Evolutionary conservation across 805 yeast genomes (phyloP), one percentile per base, ranked within the genome.

Genomic region (Saccharomycopsis amapae): DNA sequence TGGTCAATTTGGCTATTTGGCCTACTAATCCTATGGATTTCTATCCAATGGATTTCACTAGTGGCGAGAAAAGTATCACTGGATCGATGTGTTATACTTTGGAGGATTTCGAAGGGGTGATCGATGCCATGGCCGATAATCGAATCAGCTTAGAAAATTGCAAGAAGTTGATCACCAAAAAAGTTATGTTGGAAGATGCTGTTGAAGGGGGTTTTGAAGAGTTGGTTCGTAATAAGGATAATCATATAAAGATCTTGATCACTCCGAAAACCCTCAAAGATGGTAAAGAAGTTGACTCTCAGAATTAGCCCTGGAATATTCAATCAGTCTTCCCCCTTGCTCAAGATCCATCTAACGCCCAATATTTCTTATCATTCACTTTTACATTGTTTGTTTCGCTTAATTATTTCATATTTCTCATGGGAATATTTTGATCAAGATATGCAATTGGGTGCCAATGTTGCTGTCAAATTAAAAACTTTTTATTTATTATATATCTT

Each of bases 1-100:
- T 74, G 9, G 65, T 71, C 39, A 71, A 71, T 51, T 70, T 71
- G 46, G 76, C 76, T 7, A 68, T 71, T 32, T 71, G 76, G 75
- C 71, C 73, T n/a, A 66, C 66, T 45, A 65, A 67, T 40, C 62
- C 67, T 1, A 68, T 71, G 31, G 64, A 64, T 4, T 67, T 65
- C 50, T 67, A 61, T 37, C 73, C 73, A 15, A 71, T 71, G 76
- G 68, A 67, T 45, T 52, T 68, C 40, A 69, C 75, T 2, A 54
- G 62, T 45, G 53, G 60, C n/a, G 76, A 71, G 53, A 71, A 68
- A 51, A 55, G 57, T 13, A 61, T 66, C 23, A 67, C 71, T 17
- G 76, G 76, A 3, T 68, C 73, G 1, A 62, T 71, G 48, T 71
- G 75, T 49, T 71, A 66, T 53, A 66, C 65, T 9, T 65, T 64